Evolutionary conservation across 1,284 basidiomycete genomes (phyloP).

Genomic region (Pyrrhoderma lamaoense): DNA sequence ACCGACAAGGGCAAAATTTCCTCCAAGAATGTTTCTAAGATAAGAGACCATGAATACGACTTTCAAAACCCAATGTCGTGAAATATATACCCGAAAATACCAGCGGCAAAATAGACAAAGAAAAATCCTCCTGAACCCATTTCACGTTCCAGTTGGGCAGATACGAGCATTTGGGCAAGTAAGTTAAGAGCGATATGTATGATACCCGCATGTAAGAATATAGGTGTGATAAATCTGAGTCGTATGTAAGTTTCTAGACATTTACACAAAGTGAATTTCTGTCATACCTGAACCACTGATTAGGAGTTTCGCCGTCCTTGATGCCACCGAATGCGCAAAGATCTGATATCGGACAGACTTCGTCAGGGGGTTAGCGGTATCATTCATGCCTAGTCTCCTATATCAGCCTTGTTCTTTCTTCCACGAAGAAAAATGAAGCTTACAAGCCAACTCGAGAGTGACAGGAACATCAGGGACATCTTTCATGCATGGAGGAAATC

Average conservation of each 20-base stretch:
- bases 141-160: constrained; percentile 79
- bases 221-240: constrained; percentile 71
- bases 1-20: constrained; percentile 86
- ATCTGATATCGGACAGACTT: constrained; percentile 69
- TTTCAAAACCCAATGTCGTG: not conserved
- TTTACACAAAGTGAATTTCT: constrained; percentile 15
- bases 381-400: constrained; percentile 55
- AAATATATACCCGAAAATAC: constrained; percentile 72
- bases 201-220: constrained; percentile 90
- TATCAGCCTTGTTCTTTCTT: constrained; percentile 4
- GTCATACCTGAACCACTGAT: constrained; percentile 78
- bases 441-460: constrained; percentile 59
- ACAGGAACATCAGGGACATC: constrained; percentile 53
- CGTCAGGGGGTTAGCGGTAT: constrained; percentile 68
- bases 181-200: constrained; percentile 87
- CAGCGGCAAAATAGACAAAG: constrained; percentile 81
- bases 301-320: constrained; percentile 47
- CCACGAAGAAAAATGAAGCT: constrained; percentile 22
- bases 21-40: constrained; percentile 73
- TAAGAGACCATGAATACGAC: not conserved
- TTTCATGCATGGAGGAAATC: constrained; percentile 90
- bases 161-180: constrained; percentile 76
- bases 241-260: not conserved
- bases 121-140: constrained; percentile 82
- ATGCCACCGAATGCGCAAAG: constrained; percentile 90